Percentiles rank a stretch among this genome's conserved stretches.
These are phyloP conservation scores for Chlamydomonas applanata DNA, from an alignment of 139 green algal species.

Conservation along the genomic window DNA sequence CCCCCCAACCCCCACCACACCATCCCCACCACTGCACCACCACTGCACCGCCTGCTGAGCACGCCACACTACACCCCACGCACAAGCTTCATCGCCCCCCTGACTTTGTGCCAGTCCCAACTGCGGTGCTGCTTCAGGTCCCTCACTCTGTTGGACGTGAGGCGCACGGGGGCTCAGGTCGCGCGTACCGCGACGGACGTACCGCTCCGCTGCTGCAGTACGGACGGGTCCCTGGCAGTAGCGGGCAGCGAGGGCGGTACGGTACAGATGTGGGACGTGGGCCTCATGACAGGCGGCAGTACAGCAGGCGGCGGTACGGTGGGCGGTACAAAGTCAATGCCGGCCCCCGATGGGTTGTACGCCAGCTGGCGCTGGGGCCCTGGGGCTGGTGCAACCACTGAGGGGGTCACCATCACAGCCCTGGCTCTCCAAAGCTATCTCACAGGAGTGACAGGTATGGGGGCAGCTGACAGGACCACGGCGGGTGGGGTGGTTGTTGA, in stretches of 20 bases:
- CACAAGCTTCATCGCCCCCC: no score
- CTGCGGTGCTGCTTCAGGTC: no score
- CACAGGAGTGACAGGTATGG: background rate
- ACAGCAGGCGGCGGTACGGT: no score
- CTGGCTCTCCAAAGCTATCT: no score
- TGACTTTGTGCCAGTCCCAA: no score
- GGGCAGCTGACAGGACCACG: no score
- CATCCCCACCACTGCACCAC: no score
- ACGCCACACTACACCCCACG: no score
- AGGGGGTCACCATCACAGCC: no score
- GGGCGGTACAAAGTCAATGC: background rate
- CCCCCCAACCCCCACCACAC: no score
- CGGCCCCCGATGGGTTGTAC: slow-evolving; percentile 1
- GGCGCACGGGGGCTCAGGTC: background rate
- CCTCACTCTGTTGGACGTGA: slow-evolving; percentile 34
- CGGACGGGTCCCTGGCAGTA: slow-evolving; percentile 48
- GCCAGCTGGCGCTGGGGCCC: background rate
- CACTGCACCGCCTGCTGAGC: no score
- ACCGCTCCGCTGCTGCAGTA: slow-evolving; percentile 55
- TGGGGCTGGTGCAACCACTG: no score
- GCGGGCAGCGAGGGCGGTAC: slow-evolving; percentile 56
- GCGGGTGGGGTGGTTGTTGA: background rate
- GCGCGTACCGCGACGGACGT: slow-evolving; percentile 6
- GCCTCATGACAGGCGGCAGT: slow-evolving; percentile 2
- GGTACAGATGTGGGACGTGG: slow-evolving; percentile 59